These are phyloP conservation scores for Leccinum disarticulatum DNA, from an alignment of 768 basidiomycete species.

Conservation along the genomic window DNA sequence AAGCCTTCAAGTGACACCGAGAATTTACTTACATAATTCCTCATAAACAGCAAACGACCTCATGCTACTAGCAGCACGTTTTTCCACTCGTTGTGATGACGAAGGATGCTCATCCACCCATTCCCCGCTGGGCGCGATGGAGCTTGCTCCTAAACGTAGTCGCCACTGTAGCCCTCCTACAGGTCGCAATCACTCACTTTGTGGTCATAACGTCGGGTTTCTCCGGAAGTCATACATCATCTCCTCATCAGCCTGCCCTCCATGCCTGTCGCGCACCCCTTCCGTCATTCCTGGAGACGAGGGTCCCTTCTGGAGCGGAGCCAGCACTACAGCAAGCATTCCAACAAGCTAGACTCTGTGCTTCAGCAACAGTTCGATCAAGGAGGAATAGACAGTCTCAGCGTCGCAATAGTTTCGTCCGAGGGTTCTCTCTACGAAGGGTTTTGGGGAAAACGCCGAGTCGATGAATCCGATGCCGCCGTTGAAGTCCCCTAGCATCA, in stretches of 20 bases:
- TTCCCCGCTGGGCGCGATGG: constrained; percentile 17
- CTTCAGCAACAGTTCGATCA: constrained; percentile 22
- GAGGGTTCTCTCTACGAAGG: constrained; percentile 45
- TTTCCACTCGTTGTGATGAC: neutral
- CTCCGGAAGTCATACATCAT: neutral
- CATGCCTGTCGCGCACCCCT: constrained; percentile 19
- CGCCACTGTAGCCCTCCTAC: constrained; percentile 13
- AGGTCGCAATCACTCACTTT: neutral
- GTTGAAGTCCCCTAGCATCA: neutral
- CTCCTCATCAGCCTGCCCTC: neutral
- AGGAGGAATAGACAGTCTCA: constrained; percentile 48
- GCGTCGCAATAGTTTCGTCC: constrained; percentile 48
- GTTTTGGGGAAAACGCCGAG: constrained; percentile 43
- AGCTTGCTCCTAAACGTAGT: constrained; percentile 17
- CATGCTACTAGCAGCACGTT: neutral
- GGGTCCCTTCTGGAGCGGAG: constrained; percentile 16
- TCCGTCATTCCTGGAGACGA: constrained; percentile 16
- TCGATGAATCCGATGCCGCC: constrained; percentile 40
- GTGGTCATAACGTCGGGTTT: neutral
- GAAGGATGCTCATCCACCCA: constrained; percentile 1
- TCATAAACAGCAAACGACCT: neutral
- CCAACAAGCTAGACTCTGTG: neutral
- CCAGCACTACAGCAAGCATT: constrained; percentile 10
- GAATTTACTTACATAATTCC: neutral
- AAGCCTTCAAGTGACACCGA: neutral